Evolutionary conservation across 83 land plant species (phyloP).

Genomic region (Picea abies): DNA sequence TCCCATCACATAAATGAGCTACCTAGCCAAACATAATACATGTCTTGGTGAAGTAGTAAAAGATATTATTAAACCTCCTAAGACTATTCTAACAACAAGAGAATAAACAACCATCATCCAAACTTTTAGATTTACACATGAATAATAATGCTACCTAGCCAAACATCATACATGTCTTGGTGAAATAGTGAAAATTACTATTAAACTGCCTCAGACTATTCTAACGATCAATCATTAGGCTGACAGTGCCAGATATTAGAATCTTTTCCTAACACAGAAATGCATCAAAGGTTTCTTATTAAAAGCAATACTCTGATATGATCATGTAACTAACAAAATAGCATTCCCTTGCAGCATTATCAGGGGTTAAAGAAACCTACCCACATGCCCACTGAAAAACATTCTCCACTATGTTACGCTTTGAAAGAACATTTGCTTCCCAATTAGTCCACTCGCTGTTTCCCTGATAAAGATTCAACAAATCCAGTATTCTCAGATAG

Average conservation of each 20-base stretch:
- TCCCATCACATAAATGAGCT: no score
- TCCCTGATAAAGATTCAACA: constrained; percentile 51
- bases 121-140: no score
- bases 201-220: background rate
- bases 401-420: no score
- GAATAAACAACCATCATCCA: background rate
- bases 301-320: background rate
- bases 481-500: background rate
- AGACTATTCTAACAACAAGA: background rate
- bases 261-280: background rate
- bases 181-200: background rate
- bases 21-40: no score
- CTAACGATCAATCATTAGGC: background rate
- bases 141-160: no score
- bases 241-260: background rate
- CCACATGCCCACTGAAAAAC: constrained; percentile 28
- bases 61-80: background rate
- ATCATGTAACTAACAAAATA: background rate
- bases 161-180: no score
- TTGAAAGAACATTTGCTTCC: no score
- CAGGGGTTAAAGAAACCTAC: constrained; percentile 40
- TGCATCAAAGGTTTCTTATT: constrained; percentile 3
- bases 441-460: no score
- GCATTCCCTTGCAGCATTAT: background rate
- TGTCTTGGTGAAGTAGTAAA: no score